Evolutionary conservation across 2,329 filamentous ascomycete species (phyloP).

Genomic region (Thelonectria discophora): DNA sequence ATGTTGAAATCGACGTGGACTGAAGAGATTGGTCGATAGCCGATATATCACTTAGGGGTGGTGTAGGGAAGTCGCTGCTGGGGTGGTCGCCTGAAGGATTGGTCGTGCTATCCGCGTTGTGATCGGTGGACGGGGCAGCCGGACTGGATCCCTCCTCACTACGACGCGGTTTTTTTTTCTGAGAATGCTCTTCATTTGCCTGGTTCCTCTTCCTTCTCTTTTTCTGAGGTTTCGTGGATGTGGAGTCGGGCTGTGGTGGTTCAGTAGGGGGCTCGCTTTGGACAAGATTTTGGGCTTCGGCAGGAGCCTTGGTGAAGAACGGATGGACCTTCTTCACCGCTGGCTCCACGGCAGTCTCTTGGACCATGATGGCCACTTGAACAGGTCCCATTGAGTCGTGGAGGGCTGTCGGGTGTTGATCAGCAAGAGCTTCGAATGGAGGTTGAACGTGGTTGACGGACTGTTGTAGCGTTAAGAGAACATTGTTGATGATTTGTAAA

Average conservation of each 20-base stretch:
- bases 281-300: conserved; percentile 11
- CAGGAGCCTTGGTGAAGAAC: conserved; percentile 56
- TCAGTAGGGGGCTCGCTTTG: conserved; percentile 18
- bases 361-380: conserved; percentile 56
- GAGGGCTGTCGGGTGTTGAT: conserved; percentile 19
- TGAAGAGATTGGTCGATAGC: conserved; percentile 4
- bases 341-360: conserved; percentile 48
- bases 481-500: conserved; percentile 25
- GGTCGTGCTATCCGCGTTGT: conserved; percentile 23
- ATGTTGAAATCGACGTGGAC: conserved; percentile 8
- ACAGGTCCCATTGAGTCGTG: conserved; percentile 53
- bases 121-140: conserved; percentile 21
- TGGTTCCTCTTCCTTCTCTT: conserved; percentile 56
- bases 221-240: conserved; percentile 46
- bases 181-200: conserved; percentile 30
- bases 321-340: conserved; percentile 61
- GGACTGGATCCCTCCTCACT: conserved; percentile 20
- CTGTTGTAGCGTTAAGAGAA: conserved; percentile 28
- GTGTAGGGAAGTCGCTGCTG: conserved; percentile 19
- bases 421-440: conserved; percentile 10
- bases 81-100: conserved; percentile 11
- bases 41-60: conserved; percentile 30
- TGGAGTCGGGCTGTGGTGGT: conserved; percentile 18
- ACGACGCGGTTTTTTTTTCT: conserved; percentile 41
- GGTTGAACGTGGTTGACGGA: conserved; percentile 17